Conservation (phyloP, 345 rosid genomes). For the Gynandropsis gynandra region DNA sequence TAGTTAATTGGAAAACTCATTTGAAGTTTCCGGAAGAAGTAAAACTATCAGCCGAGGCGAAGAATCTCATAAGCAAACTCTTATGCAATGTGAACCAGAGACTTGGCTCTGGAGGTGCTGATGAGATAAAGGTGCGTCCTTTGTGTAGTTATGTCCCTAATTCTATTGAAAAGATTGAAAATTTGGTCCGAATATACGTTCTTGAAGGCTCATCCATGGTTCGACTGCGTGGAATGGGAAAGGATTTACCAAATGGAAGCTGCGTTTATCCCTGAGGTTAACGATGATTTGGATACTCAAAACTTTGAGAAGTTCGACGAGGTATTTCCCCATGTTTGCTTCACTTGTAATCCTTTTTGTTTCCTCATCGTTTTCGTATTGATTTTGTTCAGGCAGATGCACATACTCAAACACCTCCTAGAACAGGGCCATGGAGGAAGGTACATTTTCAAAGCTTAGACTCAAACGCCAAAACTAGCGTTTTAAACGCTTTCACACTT, state of each 20-base stretch:
- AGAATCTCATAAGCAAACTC: constrained; percentile 67
- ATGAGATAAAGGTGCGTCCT: constrained; percentile 77
- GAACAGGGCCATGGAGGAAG: constrained; percentile 82
- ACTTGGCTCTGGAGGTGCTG: constrained; percentile 71
- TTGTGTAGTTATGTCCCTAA: constrained; percentile 42
- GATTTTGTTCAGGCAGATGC: constrained; percentile 31
- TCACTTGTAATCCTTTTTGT: not conserved
- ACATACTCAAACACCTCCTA: constrained; percentile 34
- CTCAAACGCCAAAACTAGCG: not conserved
- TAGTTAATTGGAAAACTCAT: constrained; percentile 92
- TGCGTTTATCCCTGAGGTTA: constrained; percentile 84
- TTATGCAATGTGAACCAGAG: constrained; percentile 79
- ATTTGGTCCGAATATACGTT: constrained; percentile 14
- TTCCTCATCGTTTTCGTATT: not conserved
- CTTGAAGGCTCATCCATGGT: constrained; percentile 79
- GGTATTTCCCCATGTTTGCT: constrained; percentile 26
- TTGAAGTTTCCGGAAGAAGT: constrained; percentile 95
- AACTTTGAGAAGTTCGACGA: constrained; percentile 92
- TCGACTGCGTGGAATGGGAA: constrained; percentile 67
- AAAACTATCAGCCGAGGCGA: constrained; percentile 60
- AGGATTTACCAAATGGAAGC: constrained; percentile 78
- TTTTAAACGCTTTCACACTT: not conserved
- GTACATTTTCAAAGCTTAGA: constrained; percentile 23
- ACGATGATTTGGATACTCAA: constrained; percentile 88
- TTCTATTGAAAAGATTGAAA: constrained; percentile 5